Evolutionary conservation across 2,329 filamentous ascomycete genomes (phyloP).

Genomic region (Alternaria postmessia): DNA sequence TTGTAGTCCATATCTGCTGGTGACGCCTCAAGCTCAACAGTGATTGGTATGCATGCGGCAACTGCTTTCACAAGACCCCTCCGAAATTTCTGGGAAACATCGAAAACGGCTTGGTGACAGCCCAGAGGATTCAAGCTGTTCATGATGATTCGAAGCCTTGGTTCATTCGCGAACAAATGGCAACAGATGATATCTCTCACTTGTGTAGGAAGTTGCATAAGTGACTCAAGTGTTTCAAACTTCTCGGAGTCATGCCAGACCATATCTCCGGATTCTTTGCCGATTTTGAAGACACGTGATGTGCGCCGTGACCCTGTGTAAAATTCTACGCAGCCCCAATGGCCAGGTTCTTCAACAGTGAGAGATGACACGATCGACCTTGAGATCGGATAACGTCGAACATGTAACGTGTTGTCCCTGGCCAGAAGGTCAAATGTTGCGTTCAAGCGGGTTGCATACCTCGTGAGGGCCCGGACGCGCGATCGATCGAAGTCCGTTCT

Average conservation of each 20-base stretch:
- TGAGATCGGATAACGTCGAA: neutral
- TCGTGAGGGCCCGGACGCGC: no score
- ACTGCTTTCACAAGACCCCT: neutral
- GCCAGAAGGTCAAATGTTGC: neutral
- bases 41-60: neutral
- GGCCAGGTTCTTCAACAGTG: no score
- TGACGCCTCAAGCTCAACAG: neutral
- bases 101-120: neutral
- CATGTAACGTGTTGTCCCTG: neutral
- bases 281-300: neutral
- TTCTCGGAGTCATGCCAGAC: no score
- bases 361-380: neutral
- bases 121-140: neutral
- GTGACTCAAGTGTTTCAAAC: no score
- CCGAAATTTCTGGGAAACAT: neutral
- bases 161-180: neutral
- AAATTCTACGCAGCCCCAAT: no score
- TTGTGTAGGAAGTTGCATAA: neutral
- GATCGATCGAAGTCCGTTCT: no score
- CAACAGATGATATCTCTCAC: neutral
- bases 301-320: neutral
- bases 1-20: neutral
- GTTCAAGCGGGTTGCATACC: no score
- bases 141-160: neutral
- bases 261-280: no score